These are phyloP conservation scores for Cyathus pygmaeus DNA, from an alignment of 1,284 basidiomycete species.

Conservation along the genomic window DNA sequence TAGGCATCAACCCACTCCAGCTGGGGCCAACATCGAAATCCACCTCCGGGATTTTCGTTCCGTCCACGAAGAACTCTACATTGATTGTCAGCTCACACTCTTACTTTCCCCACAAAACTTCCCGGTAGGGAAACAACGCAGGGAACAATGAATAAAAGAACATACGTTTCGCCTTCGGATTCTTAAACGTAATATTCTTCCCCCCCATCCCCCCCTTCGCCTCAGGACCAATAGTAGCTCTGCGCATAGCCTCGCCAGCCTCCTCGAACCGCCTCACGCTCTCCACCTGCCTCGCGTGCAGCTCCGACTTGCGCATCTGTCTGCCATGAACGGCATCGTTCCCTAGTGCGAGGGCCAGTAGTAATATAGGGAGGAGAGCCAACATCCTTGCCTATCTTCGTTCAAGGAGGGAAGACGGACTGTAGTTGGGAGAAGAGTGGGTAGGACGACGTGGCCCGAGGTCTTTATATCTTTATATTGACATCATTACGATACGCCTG, in stretches of 20 bases:
- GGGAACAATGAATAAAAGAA: constrained; percentile 5
- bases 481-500: too few relatives aligned
- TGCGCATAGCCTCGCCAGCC: constrained; percentile 19
- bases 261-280: constrained; percentile 52
- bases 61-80: constrained; percentile 78
- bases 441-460: not conserved
- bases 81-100: not conserved
- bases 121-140: not conserved
- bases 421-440: not conserved
- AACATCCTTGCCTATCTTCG: too few relatives aligned
- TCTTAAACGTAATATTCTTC: constrained; percentile 77
- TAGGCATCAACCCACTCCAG: constrained; percentile 79
- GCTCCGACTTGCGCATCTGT: too few relatives aligned
- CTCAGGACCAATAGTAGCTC: constrained; percentile 1
- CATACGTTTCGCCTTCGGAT: constrained; percentile 71
- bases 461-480: too few relatives aligned
- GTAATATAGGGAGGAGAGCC: constrained; percentile 7
- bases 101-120: not conserved
- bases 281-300: constrained; percentile 43
- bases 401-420: too few relatives aligned
- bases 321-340: not conserved
- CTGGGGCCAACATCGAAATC: constrained; percentile 80
- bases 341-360: not conserved
- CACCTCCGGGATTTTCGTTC: constrained; percentile 71
- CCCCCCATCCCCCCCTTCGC: constrained; percentile 25